A percentile compares a stretch with the other conserved stretches of the same genome.
Evolutionary conservation across 805 yeast species (phyloP).

Genomic region (Candida dajiaensis): DNA sequence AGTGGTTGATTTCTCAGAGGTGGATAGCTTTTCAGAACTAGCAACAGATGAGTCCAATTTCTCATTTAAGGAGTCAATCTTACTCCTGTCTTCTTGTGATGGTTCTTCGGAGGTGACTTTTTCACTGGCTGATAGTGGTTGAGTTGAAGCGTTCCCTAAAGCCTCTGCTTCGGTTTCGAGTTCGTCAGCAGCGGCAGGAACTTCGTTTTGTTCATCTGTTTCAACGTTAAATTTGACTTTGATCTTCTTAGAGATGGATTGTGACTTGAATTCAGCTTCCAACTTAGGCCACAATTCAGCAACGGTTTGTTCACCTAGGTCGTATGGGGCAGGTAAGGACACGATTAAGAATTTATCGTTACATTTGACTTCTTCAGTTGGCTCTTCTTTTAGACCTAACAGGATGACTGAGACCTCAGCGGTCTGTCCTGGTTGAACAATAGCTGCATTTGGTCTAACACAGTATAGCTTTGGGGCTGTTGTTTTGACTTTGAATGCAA

Average conservation of each 20-base stretch:
- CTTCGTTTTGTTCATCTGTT: slow-evolving; percentile 8
- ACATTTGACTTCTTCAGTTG: slow-evolving; percentile 67
- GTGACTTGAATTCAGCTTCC: slow-evolving; percentile 50
- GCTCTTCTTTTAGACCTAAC: slow-evolving; percentile 76
- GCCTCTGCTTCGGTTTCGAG: slow-evolving; percentile 14
- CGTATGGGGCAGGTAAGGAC: slow-evolving; percentile 68
- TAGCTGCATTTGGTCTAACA: slow-evolving; percentile 91
- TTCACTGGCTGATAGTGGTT: slow-evolving; percentile 7
- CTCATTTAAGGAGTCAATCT: slow-evolving; percentile 37
- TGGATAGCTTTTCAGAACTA: slow-evolving; percentile 16
- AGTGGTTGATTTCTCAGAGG: slow-evolving; percentile 6
- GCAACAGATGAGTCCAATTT: slow-evolving; percentile 38
- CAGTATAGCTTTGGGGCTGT: slow-evolving; percentile 95
- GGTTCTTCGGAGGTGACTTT: slow-evolving; percentile 24
- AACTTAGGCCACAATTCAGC: slow-evolving; percentile 73
- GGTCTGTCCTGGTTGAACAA: slow-evolving; percentile 67
- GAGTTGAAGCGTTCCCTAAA: slow-evolving; percentile 14
- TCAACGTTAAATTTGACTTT: slow-evolving; percentile 48
- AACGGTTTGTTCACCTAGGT: slow-evolving; percentile 49
- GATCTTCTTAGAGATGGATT: slow-evolving; percentile 57
- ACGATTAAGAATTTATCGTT: slow-evolving; percentile 91
- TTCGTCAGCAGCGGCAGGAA: slow-evolving; percentile 8
- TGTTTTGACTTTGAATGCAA: slow-evolving; percentile 94
- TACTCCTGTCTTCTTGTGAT: slow-evolving; percentile 32
- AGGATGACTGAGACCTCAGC: slow-evolving; percentile 75